Percentiles rank a stretch among this genome's conserved stretches.
phyloP scores from a whole-genome alignment of 768 basidiomycete species.

The Tulasnella calospora region DNA sequence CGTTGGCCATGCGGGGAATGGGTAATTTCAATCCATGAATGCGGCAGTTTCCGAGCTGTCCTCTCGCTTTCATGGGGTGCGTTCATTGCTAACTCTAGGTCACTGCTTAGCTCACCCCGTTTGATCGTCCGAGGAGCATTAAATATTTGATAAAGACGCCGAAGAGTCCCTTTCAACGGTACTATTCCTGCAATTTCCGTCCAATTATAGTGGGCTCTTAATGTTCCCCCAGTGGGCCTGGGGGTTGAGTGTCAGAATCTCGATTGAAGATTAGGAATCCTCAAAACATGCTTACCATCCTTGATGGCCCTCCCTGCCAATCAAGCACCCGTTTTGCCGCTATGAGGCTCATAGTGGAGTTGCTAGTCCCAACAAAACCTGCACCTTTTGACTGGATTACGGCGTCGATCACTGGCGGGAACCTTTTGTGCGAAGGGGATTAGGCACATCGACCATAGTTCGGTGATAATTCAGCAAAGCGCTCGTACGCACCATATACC shows the following conservation, averaged over 20 bases:
- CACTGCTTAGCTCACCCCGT: no score
- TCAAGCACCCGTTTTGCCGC: conserved; percentile 60
- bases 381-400: conserved; percentile 60
- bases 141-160: not conserved
- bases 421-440: conserved; percentile 43
- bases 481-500: not conserved
- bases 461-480: not conserved
- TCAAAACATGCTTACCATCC: conserved; percentile 40
- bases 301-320: conserved; percentile 54
- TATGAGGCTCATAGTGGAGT: conserved; percentile 64
- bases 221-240: not conserved
- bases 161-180: no score
- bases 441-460: not conserved
- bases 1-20: no score
- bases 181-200: not conserved
- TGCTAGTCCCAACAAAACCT: conserved; percentile 67
- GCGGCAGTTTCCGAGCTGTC: no score
- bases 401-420: conserved; percentile 65
- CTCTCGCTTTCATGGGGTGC: no score
- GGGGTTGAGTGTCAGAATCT: not conserved
- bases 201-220: not conserved
- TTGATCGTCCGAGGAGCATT: not conserved
- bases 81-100: no score
- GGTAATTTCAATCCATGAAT: no score
- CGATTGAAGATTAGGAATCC: not conserved